Base-by-base conservation (phyloP, 1,139 yeast genomes). In the Saccharomyces hybrid region DNA sequence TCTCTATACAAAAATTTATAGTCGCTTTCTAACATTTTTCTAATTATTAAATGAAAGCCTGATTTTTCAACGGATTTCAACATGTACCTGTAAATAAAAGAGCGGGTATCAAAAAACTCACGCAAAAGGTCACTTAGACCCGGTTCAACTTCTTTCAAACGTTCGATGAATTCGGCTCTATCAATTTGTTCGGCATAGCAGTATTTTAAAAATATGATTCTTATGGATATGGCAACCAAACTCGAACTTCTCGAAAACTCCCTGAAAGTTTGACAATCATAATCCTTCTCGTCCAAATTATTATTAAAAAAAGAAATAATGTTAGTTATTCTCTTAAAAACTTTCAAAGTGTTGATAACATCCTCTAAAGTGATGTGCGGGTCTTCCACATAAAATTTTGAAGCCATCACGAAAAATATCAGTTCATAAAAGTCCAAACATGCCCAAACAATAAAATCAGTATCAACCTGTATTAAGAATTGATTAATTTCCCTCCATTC, bases 21-120 rank as follows among this genome's bases (percentile, higher is more conserved):
- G 26, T 38, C 44, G 16, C 51, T 52, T 48, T 61, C 65, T 7
- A 66, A 51, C 57, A 65, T 60, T 46, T 60, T 63, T 47, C 54
- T 59, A 8, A 66, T 56, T 25, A 58, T 62, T 20, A 66, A 51
- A 52, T 65, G 69, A 48, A 65, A 62, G 2, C 69, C 69, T 4
- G 66, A 60, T 49, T 61, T 63, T 48, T 63, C 59, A 4, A 62
- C 62, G 1, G 67, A 62, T 27, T 54, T 54, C 55, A 63, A 56
- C 31, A 65, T 52, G 23, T 59, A 59, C 47, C 60, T 61, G 50
- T 60, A 68, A 14, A 58, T 51, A 7, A 54, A 55, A 3, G 69
- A 65, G 28, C 61, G 61, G 4, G 65, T 59, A 52, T 66, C 61
- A 20, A 65, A 48, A 13, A 62, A 47, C 27, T 55, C 52, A 3